Base-by-base conservation (phyloP, 2,329 filamentous ascomycete genomes). In the Colletotrichum navitas region DNA sequence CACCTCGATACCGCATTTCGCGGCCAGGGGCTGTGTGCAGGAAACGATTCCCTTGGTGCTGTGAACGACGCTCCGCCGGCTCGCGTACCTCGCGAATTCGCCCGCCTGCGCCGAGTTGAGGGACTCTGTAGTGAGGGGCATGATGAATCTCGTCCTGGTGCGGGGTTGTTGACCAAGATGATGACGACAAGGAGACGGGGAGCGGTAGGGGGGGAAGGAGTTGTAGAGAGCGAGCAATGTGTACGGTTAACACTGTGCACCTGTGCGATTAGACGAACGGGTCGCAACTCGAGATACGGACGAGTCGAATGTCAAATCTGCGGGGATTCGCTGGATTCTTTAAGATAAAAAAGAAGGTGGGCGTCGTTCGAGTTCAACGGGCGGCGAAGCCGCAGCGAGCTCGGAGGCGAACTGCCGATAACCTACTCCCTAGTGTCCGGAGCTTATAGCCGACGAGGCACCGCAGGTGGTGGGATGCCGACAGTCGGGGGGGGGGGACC, bases 21-120 rank as follows among this genome's bases (percentile, higher is more conserved):
- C 92, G 7, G 96, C 96, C 66, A 98, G 85, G 18, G 96, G 94
- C 80, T 98, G 95, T 1, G 94, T 93, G 79, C 93, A 97, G 14
- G 95, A 89, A 59, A 98, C 93, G 69, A 98, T 97, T 56, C 94
- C 95, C 77, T 95, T 92, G 6, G 93, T 95, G 80, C 94, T 97
- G 80, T 98, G 95, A 16, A 98, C 94, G 16, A 97, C 94, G 76
- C 95, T 98, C 74, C 96, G 87, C 49, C 95, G 90, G 76, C 94
- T 97, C 12, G 93, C 82, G 79, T 94, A 95, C 73, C 88, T 87
- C 73, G 86, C 83, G 77, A 93, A 91, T 68, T 84, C 82, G 60
- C 79, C 79, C 63, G 85, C 82, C 29, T 81, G 78, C 61, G 83
- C 81, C 73, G 84, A 83, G 76, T 84, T 87, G 14, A 88, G 75